Conservation (phyloP, 169 alveolate species). For the Plasmodium gaboni region DNA sequence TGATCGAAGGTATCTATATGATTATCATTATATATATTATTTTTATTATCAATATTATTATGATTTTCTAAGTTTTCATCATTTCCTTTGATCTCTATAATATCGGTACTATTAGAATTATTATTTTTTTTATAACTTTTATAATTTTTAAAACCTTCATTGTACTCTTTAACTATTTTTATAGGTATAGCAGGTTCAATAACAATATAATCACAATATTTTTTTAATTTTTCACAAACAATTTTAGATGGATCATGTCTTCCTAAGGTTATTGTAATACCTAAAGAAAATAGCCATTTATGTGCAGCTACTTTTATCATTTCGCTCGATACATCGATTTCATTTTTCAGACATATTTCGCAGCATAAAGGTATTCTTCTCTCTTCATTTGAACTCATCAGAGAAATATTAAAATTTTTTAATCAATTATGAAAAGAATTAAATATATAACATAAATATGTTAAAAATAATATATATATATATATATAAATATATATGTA, state of each 20-base stretch:
- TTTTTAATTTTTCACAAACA: slow-evolving; percentile 49
- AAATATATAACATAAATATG: too few species aligned
- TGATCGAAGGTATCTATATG: too few species aligned
- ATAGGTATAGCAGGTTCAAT: slow-evolving; percentile 75
- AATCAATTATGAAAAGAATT: too few species aligned
- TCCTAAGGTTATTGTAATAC: slow-evolving; percentile 77
- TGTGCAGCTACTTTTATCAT: slow-evolving; percentile 68
- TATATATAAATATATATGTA: too few species aligned
- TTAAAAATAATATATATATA: too few species aligned
- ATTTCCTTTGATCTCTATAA: neutral
- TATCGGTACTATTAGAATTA: too few species aligned
- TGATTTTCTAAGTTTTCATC: neutral
- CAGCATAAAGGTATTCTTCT: slow-evolving; percentile 73
- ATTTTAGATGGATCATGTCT: slow-evolving; percentile 70
- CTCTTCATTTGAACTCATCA: slow-evolving; percentile 31
- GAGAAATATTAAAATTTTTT: too few species aligned
- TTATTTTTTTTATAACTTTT: too few species aligned
- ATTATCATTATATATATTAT: too few species aligned
- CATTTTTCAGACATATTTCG: slow-evolving; percentile 70
- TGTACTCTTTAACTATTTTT: slow-evolving; percentile 58
- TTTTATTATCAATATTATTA: too few species aligned
- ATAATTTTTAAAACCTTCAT: slow-evolving; percentile 2
- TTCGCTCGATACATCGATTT: slow-evolving; percentile 52
- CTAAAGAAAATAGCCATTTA: slow-evolving; percentile 67
- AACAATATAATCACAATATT: slow-evolving; percentile 74